A percentile compares a stretch with the other conserved stretches of the same genome.
Conservation (phyloP, 768 basidiomycete species). For the Leccinum uliginosum region DNA sequence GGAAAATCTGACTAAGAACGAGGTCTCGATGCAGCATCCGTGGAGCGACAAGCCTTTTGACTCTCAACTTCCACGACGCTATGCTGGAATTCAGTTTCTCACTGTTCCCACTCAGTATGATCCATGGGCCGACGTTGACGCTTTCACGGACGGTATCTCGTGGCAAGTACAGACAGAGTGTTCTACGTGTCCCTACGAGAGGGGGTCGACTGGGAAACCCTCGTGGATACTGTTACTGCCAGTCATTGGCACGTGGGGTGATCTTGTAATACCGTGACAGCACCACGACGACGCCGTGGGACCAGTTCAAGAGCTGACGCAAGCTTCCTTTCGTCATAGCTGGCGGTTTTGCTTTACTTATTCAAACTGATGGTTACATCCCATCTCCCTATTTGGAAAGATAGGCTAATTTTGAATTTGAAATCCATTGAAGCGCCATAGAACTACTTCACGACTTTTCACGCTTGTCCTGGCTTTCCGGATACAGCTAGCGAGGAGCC, state of each 20-base stretch:
- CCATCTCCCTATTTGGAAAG: too few relatives aligned
- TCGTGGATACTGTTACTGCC: constrained; percentile 8
- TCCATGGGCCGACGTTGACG: too few relatives aligned
- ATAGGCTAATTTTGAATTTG: neutral
- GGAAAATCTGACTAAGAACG: too few relatives aligned
- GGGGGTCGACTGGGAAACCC: constrained; percentile 4
- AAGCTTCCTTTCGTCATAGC: neutral
- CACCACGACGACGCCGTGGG: neutral
- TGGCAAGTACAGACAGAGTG: constrained; percentile 2
- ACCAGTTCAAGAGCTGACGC: neutral
- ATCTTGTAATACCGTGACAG: neutral
- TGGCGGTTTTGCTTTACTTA: too few relatives aligned
- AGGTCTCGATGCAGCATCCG: too few relatives aligned
- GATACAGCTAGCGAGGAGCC: constrained; percentile 20
- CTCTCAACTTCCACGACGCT: too few relatives aligned
- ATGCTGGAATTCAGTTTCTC: too few relatives aligned
- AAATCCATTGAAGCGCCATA: neutral
- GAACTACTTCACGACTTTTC: neutral
- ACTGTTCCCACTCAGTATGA: neutral
- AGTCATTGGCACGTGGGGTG: too few relatives aligned
- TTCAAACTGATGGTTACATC: too few relatives aligned
- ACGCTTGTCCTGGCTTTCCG: neutral
- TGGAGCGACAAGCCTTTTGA: too few relatives aligned
- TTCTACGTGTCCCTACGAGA: constrained; percentile 7
- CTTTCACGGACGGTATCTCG: neutral